Evolutionary conservation across 176 grass and related monocot species (phyloP).

Genomic region (Calamus simplicifolius): DNA sequence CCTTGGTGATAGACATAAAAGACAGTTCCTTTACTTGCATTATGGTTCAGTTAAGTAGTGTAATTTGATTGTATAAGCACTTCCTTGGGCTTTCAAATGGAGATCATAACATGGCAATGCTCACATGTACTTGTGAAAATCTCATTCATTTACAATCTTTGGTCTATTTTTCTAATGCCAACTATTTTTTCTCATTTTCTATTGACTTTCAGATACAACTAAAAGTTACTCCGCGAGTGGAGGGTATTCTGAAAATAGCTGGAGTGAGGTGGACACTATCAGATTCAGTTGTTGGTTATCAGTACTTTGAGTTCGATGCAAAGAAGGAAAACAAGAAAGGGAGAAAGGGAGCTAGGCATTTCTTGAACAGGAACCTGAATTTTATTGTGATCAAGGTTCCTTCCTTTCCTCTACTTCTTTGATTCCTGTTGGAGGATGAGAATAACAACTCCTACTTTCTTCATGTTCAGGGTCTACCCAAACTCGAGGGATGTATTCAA

Average conservation of each 20-base stretch:
- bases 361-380: conserved; percentile 40
- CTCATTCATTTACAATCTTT: too few relatives aligned
- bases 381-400: conserved; percentile 85
- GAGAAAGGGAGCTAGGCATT: conserved; percentile 33
- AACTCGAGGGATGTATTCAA: conserved; percentile 73
- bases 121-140: too few relatives aligned
- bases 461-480: conserved; percentile 64
- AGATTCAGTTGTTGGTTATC: conserved; percentile 82
- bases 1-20: too few relatives aligned
- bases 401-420: conserved; percentile 12
- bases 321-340: conserved; percentile 78
- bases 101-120: too few relatives aligned
- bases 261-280: conserved; percentile 91
- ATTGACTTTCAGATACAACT: conserved; percentile 64
- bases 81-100: too few relatives aligned
- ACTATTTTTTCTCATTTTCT: neutral
- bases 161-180: too few relatives aligned
- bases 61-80: too few relatives aligned
- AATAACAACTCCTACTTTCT: conserved; percentile 17
- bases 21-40: too few relatives aligned
- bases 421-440: conserved; percentile 16
- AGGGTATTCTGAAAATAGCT: conserved; percentile 83
- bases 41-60: too few relatives aligned
- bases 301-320: conserved; percentile 59
- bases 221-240: conserved; percentile 81